phyloP scores from a whole-genome alignment of 106 monocot genomes.

The Amphibolis antarctica region DNA sequence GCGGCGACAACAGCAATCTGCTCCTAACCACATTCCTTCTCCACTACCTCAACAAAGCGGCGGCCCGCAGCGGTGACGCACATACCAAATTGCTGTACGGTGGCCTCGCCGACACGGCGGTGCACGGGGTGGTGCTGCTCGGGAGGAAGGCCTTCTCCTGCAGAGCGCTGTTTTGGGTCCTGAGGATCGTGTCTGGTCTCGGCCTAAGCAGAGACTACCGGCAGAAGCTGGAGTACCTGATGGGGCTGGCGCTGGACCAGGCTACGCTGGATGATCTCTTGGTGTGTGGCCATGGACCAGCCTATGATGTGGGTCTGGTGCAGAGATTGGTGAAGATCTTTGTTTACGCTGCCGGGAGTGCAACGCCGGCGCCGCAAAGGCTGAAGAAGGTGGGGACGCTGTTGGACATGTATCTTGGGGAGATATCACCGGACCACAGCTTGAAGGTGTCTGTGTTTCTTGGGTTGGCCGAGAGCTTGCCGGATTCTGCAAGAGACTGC shows the following conservation, averaged over 20 bases:
- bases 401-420: constrained; percentile 74
- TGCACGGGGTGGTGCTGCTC: constrained; percentile 56
- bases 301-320: constrained; percentile 85
- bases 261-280: constrained; percentile 85
- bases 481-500: constrained; percentile 78
- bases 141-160: constrained; percentile 57
- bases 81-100: constrained; percentile 6
- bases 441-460: constrained; percentile 74
- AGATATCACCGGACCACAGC: constrained; percentile 80
- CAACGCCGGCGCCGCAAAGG: constrained; percentile 35
- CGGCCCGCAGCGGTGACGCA: constrained; percentile 1
- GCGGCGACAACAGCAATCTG: constrained; percentile 15
- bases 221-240: constrained; percentile 58
- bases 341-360: constrained; percentile 28
- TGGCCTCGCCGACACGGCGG: constrained; percentile 74
- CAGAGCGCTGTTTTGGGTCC: constrained; percentile 73
- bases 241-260: constrained; percentile 55
- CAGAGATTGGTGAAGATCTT: constrained; percentile 70
- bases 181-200: constrained; percentile 49
- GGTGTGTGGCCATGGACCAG: constrained; percentile 52
- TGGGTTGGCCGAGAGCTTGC: constrained; percentile 73
- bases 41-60: constrained; percentile 21
- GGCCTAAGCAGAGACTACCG: constrained; percentile 61
- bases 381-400: constrained; percentile 80
- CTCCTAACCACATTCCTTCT: constrained; percentile 28